Conservation (phyloP, 345 rosid species). For the Syzygium jambos region DNA sequence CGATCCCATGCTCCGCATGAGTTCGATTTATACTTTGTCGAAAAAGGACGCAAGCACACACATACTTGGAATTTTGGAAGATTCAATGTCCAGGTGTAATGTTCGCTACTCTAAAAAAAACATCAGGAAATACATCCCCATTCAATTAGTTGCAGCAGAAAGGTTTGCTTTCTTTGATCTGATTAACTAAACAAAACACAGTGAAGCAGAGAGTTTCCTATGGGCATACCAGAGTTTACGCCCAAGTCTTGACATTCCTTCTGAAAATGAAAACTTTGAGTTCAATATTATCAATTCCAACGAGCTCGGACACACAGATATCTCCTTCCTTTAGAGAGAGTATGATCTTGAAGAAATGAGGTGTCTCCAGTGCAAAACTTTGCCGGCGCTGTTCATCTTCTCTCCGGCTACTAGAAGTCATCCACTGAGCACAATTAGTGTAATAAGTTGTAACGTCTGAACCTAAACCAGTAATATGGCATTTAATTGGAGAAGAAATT, state of each 20-base stretch:
- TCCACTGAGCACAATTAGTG: background rate
- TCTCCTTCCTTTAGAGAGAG: background rate
- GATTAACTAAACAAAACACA: background rate
- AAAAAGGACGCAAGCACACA: background rate
- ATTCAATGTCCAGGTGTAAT: background rate
- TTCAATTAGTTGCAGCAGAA: background rate
- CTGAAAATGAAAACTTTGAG: background rate
- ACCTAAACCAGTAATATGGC: background rate
- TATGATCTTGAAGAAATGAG: background rate
- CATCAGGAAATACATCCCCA: background rate
- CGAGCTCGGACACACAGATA: background rate
- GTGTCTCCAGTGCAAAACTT: background rate
- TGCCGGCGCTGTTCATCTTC: background rate
- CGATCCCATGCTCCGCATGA: background rate
- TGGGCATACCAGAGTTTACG: background rate
- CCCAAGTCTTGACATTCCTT: background rate
- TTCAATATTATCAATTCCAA: background rate
- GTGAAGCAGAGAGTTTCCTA: background rate
- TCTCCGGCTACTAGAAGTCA: background rate
- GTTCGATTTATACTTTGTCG: background rate
- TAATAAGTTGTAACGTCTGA: background rate
- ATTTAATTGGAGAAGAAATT: too few relatives aligned
- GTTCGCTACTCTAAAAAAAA: background rate
- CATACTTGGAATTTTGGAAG: background rate
- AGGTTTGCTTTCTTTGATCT: background rate